Conservation (phyloP, 164 flowering plant species). For the Berberis vulgaris region DNA sequence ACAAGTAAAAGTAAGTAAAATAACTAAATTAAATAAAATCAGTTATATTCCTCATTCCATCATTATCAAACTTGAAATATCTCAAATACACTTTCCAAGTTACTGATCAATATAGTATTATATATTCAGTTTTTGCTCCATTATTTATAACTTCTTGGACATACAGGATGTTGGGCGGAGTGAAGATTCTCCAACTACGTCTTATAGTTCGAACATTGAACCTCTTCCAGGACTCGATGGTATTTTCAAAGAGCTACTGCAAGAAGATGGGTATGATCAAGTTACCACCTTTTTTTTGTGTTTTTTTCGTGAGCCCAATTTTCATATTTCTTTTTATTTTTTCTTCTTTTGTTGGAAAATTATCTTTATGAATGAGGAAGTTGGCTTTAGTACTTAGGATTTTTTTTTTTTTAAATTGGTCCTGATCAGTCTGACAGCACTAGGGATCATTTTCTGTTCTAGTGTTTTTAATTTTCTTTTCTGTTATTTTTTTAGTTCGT, state of each 20-base stretch:
- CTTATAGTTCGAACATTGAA: conserved; percentile 30
- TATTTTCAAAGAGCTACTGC: conserved; percentile 59
- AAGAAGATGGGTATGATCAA: conserved; percentile 79
- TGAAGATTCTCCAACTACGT: conserved; percentile 18
- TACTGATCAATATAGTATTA: conserved; percentile 2
- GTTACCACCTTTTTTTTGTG: neutral
- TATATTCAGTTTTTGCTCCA: neutral
- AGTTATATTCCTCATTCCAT: too few relatives aligned
- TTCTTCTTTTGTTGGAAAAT: neutral
- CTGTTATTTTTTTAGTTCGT: too few relatives aligned
- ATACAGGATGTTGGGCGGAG: conserved; percentile 34
- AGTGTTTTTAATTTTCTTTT: too few relatives aligned
- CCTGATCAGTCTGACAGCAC: too few relatives aligned
- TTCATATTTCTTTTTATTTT: neutral
- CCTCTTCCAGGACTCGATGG: conserved; percentile 86
- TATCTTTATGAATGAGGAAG: neutral
- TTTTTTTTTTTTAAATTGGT: too few relatives aligned
- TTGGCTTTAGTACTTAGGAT: neutral
- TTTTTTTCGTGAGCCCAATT: too few relatives aligned
- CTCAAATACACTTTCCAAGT: too few relatives aligned
- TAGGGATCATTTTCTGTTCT: too few relatives aligned
- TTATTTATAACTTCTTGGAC: neutral
- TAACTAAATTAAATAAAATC: too few relatives aligned
- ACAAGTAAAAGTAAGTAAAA: too few relatives aligned
- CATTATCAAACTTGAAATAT: too few relatives aligned